Base-by-base conservation (phyloP, 75 land plant genomes). In the Pinus tabuliformis region DNA sequence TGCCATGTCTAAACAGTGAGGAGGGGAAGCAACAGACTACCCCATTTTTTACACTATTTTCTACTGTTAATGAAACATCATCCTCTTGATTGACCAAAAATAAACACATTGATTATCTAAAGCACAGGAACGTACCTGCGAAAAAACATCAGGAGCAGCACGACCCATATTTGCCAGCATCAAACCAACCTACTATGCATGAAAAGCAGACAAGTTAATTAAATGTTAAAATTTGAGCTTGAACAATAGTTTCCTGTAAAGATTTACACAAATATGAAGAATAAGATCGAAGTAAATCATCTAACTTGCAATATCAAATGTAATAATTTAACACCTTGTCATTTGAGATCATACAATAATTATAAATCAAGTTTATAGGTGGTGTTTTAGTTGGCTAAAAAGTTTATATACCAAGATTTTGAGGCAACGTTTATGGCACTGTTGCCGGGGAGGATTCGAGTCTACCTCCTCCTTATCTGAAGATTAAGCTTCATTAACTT, bases 91-190 rank as follows among this genome's bases (percentile, higher is more conserved):
- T 42, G 45, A 42, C 5, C 45, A 42, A 6, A 42, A 42, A 42
- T 5, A 42, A 42, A 6, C 45, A 62, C 8, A 62, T 28, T 13
- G 1, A 11, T 33, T 5, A 8, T 37, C 4, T 3, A 26, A 39
- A 66, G 20, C 1, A 45, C 39, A 66, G 39, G 45, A 36, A 39
- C 17, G 73, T 80, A 91, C 99, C 96, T 86, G 83, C 59, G 85
- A 73, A 63, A 96, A 96, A 58, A 96, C 96, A 88, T 96, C 95
- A 61, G 81, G 65, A 26, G 91, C 73, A 70, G 82, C 61, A 75
- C 75, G 39, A 42, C 99, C 99, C 94, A 89, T 89, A 57, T 96
- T 96, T 28, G 98, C 81, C 39, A 96, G 96, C 99, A 96, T 96
- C 76, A 96, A 24, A 26, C 93, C 98, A 22, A 95, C 98, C 95